Conservation (phyloP, 2,329 filamentous ascomycete genomes). For the Ophiostoma sp. region DNA sequence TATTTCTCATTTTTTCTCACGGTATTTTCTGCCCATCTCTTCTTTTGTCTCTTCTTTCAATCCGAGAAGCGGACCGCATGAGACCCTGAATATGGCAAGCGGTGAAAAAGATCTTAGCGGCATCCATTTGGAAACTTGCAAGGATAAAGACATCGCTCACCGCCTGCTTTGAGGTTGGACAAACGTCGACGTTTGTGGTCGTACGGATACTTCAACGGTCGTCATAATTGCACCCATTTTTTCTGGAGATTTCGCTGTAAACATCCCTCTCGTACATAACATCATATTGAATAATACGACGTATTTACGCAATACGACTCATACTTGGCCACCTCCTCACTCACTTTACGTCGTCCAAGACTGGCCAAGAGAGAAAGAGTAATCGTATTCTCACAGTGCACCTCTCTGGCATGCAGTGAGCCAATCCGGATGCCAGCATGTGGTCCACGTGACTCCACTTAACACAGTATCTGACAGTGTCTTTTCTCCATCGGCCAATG, state of each 20-base stretch:
- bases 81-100: neutral
- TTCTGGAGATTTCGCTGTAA: neutral
- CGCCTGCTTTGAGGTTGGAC: neutral
- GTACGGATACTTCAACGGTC: neutral
- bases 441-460: neutral
- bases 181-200: no score
- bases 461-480: neutral
- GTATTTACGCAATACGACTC: neutral
- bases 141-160: neutral
- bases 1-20: no score
- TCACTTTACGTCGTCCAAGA: neutral
- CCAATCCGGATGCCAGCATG: conserved; percentile 4
- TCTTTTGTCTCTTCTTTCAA: neutral
- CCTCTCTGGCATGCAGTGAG: neutral
- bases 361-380: neutral
- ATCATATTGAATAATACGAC: neutral
- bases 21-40: no score
- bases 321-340: neutral
- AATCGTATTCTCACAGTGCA: neutral
- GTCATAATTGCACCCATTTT: neutral
- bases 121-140: neutral
- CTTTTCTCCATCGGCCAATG: neutral
- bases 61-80: neutral
- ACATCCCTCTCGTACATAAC: neutral
- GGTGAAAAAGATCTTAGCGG: neutral